These are phyloP conservation scores for Nadsonia starkeyi-henricii DNA, from an alignment of 1,139 yeast genomes.

Conservation along the genomic window DNA sequence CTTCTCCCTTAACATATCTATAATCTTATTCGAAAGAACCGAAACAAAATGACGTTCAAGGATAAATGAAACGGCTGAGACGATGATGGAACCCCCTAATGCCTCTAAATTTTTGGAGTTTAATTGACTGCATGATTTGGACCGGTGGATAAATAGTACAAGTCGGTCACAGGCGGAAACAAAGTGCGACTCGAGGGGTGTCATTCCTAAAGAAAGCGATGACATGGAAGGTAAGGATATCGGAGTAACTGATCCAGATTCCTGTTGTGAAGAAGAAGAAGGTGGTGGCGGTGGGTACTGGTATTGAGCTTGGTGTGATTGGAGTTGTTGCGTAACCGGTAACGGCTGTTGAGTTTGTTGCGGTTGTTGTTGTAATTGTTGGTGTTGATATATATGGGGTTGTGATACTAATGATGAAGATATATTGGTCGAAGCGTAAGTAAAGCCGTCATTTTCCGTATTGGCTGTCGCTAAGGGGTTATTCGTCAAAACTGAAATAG, in stretches of 20 bases:
- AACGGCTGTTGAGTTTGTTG: slow-evolving; percentile 2
- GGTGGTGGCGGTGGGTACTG: slow-evolving; percentile 2
- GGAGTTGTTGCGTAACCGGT: slow-evolving; percentile 1
- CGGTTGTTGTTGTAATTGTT: not conserved
- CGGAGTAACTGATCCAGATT: slow-evolving; percentile 1
- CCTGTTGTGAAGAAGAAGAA: slow-evolving; percentile 3
- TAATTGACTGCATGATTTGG: slow-evolving; percentile 2
- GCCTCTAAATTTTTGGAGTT: slow-evolving; percentile 28
- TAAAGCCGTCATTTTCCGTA: not conserved
- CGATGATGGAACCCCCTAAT: slow-evolving; percentile 43
- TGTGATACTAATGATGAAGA: too few relatives aligned
- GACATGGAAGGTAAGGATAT: slow-evolving; percentile 8
- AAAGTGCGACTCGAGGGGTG: not conserved
- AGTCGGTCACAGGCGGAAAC: slow-evolving; percentile 5
- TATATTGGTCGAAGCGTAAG: not conserved
- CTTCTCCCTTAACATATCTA: slow-evolving; percentile 1
- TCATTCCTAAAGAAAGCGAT: slow-evolving; percentile 4
- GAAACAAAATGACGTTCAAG: slow-evolving; percentile 28
- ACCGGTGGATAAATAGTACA: slow-evolving; percentile 2
- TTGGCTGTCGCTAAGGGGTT: not conserved
- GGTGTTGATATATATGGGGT: not conserved
- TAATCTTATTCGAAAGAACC: slow-evolving; percentile 2
- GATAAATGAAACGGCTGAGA: slow-evolving; percentile 43
- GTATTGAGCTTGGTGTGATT: too few relatives aligned
- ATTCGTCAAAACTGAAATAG: not conserved